Percentiles rank a stretch among this genome's conserved stretches.
These are phyloP conservation scores for Aspergillus novofumigatus DNA, from an alignment of 2,329 filamentous ascomycete genomes.

Conservation along the genomic window DNA sequence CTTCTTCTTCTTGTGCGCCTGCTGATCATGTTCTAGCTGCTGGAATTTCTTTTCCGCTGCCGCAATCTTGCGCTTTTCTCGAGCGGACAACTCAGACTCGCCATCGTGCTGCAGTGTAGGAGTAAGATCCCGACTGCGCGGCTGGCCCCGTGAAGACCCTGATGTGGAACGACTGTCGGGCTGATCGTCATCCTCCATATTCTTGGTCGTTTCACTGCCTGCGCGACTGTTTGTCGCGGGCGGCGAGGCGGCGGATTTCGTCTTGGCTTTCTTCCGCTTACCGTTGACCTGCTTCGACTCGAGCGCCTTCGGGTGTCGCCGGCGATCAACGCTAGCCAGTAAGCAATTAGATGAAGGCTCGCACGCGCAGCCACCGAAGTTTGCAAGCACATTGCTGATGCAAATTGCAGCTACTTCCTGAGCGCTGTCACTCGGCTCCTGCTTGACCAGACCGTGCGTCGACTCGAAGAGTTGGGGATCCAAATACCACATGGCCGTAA, in stretches of 20 bases:
- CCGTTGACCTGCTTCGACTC: constrained; percentile 42
- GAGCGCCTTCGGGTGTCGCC: constrained; percentile 30
- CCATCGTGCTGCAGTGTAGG: constrained; percentile 50
- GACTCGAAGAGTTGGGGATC: constrained; percentile 38
- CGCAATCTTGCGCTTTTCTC: constrained; percentile 60
- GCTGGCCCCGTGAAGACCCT: constrained; percentile 53
- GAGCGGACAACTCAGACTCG: constrained; percentile 54
- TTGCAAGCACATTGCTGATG: constrained; percentile 46
- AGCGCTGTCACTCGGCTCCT: constrained; percentile 36
- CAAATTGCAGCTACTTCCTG: constrained; percentile 41
- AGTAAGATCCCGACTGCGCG: constrained; percentile 58
- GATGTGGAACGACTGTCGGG: constrained; percentile 55
- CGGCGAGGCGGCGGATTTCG: constrained; percentile 49
- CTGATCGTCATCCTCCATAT: constrained; percentile 52
- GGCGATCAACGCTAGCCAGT: constrained; percentile 42
- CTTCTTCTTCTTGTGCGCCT: constrained; percentile 52
- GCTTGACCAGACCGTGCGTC: constrained; percentile 38
- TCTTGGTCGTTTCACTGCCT: constrained; percentile 54
- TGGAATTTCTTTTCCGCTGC: constrained; percentile 61
- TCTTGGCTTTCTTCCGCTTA: constrained; percentile 47
- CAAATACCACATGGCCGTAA: constrained; percentile 48
- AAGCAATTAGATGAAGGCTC: constrained; percentile 35
- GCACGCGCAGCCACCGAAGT: constrained; percentile 49
- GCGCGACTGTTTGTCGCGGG: constrained; percentile 56
- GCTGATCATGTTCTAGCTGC: constrained; percentile 56